These are phyloP conservation scores for Curvularia sp. DNA, from an alignment of 2,329 filamentous ascomycete genomes.

Conservation along the genomic window DNA sequence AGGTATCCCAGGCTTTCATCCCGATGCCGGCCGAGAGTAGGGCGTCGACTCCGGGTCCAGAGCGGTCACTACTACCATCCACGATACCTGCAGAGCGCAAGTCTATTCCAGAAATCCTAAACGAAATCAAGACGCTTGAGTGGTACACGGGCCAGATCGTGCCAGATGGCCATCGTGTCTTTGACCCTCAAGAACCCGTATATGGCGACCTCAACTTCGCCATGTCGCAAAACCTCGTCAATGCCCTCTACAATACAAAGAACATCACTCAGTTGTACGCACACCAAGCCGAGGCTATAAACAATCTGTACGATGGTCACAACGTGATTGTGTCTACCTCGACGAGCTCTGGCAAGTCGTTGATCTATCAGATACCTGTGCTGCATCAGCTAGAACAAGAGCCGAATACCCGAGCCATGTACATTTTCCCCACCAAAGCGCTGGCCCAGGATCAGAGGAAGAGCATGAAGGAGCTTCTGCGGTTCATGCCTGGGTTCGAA, in stretches of 20 bases:
- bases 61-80: slow-evolving; percentile 63
- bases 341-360: slow-evolving; percentile 93
- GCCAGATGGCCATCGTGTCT: slow-evolving; percentile 88
- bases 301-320: slow-evolving; percentile 79
- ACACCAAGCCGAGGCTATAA: slow-evolving; percentile 93
- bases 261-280: slow-evolving; percentile 86
- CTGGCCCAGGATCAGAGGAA: slow-evolving; percentile 92
- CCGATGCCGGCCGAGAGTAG: slow-evolving; percentile 64
- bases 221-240: slow-evolving; percentile 90
- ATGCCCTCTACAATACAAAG: slow-evolving; percentile 91
- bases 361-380: slow-evolving; percentile 97
- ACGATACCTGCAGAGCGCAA: slow-evolving; percentile 82
- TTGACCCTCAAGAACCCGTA: slow-evolving; percentile 81
- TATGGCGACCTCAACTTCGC: slow-evolving; percentile 85
- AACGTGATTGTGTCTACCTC: slow-evolving; percentile 94
- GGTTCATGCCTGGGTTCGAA: slow-evolving; percentile 79
- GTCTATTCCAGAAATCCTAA: slow-evolving; percentile 81
- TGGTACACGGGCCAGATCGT: slow-evolving; percentile 96
- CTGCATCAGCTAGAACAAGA: slow-evolving; percentile 85
- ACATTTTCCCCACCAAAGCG: slow-evolving; percentile 97
- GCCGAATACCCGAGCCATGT: slow-evolving; percentile 81
- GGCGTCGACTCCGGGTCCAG: slow-evolving; percentile 52
- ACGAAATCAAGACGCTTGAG: slow-evolving; percentile 78
- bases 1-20: slow-evolving; percentile 66
- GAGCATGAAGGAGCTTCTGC: slow-evolving; percentile 83